phyloP scores from a whole-genome alignment of 176 grass and related monocot species.

The Sorghum bicolor region Sorghum_bicolor_NCBIv3 NC_012875.2:45411501-45412000 shows the following conservation, averaged over 20 bases:
- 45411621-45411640: not conserved
- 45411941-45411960: too few relatives aligned
- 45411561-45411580: constrained; percentile 20
- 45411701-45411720: not conserved
- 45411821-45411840: not conserved
- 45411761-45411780: not conserved
- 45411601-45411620: constrained; percentile 2
- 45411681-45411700: not conserved
- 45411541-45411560: not conserved
- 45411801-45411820: not conserved
- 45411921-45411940: too few relatives aligned
- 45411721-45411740: not conserved
- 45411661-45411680: not conserved
- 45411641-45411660: not conserved
- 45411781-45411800: not conserved
- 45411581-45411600: not conserved
- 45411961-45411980: too few relatives aligned
- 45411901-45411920: not conserved
- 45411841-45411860: not conserved
- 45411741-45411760: not conserved
- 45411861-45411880: not conserved
- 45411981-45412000: too few relatives aligned
- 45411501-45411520: constrained; percentile 17
- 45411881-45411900: not conserved
- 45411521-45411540: constrained; percentile 10